A percentile compares a stretch with the other conserved stretches of the same genome.
Conservation (phyloP, 2,329 filamentous ascomycete genomes). For the Tolypocladium ophioglossoides region DNA sequence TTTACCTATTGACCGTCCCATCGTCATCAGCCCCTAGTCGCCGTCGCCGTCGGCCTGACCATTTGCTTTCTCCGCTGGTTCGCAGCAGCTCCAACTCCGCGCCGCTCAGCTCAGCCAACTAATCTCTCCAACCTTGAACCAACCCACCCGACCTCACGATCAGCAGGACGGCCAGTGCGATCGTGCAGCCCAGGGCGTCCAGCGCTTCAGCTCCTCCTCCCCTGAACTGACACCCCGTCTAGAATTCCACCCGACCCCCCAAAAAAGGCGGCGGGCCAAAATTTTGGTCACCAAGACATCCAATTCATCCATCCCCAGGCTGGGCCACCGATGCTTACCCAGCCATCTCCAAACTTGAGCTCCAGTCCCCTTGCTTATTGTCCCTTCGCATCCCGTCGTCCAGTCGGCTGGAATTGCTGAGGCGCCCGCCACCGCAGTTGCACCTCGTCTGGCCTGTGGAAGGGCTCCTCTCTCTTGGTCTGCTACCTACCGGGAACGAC, state of each 20-base stretch:
- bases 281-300: conserved; percentile 8
- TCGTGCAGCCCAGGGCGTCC: not conserved
- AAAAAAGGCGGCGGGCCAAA: conserved; percentile 26
- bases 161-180: not conserved
- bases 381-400: conserved; percentile 4
- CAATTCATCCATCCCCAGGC: conserved; percentile 11
- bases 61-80: no score
- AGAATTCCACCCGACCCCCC: conserved; percentile 5
- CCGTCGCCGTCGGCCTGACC: not conserved
- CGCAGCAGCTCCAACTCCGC: not conserved
- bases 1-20: no score
- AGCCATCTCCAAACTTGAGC: conserved; percentile 32
- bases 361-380: conserved; percentile 16
- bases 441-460: not conserved
- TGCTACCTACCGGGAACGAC: no score
- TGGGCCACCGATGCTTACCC: conserved; percentile 29
- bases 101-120: not conserved
- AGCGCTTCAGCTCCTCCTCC: conserved; percentile 1
- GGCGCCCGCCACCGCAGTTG: conserved; percentile 4
- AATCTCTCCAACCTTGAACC: not conserved
- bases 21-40: no score
- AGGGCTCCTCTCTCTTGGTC: not conserved
- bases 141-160: not conserved
- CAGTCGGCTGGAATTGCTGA: conserved; percentile 13
- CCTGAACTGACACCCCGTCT: conserved; percentile 4